Conservation (phyloP, 176 grass and related monocot species). For the Triticum dicoccoides region DNA sequence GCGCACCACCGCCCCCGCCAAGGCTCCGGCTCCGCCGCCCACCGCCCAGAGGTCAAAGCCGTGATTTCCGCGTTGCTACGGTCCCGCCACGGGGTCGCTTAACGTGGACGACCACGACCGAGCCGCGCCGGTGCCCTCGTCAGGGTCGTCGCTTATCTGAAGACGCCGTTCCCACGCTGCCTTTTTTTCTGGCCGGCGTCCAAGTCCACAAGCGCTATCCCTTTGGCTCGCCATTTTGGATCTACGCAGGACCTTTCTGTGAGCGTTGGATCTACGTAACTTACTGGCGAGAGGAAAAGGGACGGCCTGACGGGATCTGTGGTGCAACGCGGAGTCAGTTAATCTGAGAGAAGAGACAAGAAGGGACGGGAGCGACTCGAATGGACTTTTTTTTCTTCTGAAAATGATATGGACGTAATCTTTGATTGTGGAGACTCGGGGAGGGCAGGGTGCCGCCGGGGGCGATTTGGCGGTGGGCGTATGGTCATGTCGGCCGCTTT, state of each 20-base stretch:
- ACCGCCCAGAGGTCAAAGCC: not conserved
- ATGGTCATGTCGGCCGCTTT: not conserved
- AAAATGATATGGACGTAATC: no score
- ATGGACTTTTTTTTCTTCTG: no score
- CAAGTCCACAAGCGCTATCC: not conserved
- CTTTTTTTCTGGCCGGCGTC: not conserved
- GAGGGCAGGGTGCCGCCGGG: no score
- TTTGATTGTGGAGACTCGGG: no score
- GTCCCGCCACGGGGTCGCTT: not conserved
- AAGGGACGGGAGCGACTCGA: no score
- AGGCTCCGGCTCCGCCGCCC: not conserved
- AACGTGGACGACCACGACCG: not conserved
- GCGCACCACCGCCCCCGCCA: not conserved
- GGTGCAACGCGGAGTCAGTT: not conserved
- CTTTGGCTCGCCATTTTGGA: not conserved
- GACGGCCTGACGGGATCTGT: not conserved
- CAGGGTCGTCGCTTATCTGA: not conserved
- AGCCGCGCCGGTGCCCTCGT: not conserved
- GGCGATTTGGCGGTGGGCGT: not conserved
- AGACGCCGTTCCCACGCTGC: not conserved
- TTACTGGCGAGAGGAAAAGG: not conserved
- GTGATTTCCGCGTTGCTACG: not conserved
- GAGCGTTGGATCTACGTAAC: not conserved
- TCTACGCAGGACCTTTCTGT: not conserved
- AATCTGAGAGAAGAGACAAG: not conserved